Percentiles rank a stretch among this genome's conserved stretches.
phyloP scores from a whole-genome alignment of 345 rosid genomes.

The Salix udensis region DNA sequence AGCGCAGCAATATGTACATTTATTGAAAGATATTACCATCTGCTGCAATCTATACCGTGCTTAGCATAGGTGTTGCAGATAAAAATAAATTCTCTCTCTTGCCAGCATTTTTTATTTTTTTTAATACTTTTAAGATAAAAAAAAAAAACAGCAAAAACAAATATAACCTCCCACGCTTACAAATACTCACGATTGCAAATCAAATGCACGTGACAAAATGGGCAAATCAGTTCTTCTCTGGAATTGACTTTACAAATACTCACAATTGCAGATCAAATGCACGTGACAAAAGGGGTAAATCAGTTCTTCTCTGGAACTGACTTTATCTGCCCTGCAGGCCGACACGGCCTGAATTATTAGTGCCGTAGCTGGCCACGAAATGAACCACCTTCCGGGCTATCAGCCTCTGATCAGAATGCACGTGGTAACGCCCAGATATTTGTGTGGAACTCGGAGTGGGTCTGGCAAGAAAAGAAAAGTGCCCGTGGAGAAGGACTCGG shows the following conservation, averaged over 20 bases:
- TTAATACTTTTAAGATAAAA: no score
- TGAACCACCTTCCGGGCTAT: not conserved
- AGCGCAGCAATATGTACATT: no score
- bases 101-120: no score
- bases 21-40: no score
- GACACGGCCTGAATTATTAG: not conserved
- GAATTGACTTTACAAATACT: no score
- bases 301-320: not conserved
- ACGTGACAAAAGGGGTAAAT: not conserved
- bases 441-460: not conserved
- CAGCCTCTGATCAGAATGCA: not conserved
- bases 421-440: not conserved
- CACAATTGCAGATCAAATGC: no score
- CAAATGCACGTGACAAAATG: not conserved
- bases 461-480: not conserved
- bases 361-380: not conserved
- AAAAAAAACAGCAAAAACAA: no score
- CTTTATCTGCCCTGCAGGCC: not conserved
- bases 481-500: not conserved
- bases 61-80: no score
- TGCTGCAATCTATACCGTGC: no score
- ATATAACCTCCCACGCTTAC: no score
- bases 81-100: no score
- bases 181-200: no score
- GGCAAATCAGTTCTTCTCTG: not conserved